Conservation (phyloP, 2,329 filamentous ascomycete genomes). For the Sporothrix dimorphospora region DNA sequence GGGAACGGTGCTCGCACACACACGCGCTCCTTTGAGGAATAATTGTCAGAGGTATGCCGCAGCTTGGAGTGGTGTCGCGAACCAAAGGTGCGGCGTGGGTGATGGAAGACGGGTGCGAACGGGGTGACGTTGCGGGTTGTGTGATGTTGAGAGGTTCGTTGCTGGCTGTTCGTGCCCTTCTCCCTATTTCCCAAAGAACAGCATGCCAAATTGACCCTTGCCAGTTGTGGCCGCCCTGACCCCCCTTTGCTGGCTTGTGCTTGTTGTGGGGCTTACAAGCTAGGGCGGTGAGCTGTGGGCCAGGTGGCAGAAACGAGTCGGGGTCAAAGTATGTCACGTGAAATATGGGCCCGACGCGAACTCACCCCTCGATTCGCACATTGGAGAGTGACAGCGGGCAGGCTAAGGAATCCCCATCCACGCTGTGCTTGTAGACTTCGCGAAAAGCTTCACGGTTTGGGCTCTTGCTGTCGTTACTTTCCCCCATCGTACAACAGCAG, state of each 20-base stretch:
- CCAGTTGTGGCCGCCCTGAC: slow-evolving; percentile 19
- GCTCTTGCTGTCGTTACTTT: neutral
- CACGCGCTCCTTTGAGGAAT: neutral
- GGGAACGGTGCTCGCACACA: slow-evolving; percentile 18
- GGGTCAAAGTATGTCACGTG: slow-evolving; percentile 27
- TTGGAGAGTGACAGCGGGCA: neutral
- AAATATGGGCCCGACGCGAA: slow-evolving; percentile 15
- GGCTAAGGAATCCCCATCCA: neutral
- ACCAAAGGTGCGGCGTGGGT: slow-evolving; percentile 23
- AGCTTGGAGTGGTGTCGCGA: slow-evolving; percentile 24
- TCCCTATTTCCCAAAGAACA: slow-evolving; percentile 32
- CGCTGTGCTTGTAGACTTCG: slow-evolving; percentile 8
- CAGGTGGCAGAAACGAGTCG: slow-evolving; percentile 33
- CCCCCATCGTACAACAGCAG: slow-evolving; percentile 12
- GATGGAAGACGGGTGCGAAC: slow-evolving; percentile 5
- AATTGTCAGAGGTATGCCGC: slow-evolving; percentile 7
- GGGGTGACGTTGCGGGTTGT: slow-evolving; percentile 25
- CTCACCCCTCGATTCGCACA: slow-evolving; percentile 1
- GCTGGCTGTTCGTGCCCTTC: slow-evolving; percentile 21
- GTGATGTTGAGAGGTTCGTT: slow-evolving; percentile 27
- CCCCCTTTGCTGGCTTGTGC: slow-evolving; percentile 32
- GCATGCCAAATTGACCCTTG: slow-evolving; percentile 33
- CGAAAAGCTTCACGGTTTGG: slow-evolving; percentile 24
- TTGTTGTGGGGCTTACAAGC: slow-evolving; percentile 23
- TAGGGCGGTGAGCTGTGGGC: slow-evolving; percentile 33